A percentile compares a stretch with the other conserved stretches of the same genome.
These are phyloP conservation scores for Arabidopsis hybrid DNA, from an alignment of 441 rosid genomes.

Conservation along the genomic window DNA sequence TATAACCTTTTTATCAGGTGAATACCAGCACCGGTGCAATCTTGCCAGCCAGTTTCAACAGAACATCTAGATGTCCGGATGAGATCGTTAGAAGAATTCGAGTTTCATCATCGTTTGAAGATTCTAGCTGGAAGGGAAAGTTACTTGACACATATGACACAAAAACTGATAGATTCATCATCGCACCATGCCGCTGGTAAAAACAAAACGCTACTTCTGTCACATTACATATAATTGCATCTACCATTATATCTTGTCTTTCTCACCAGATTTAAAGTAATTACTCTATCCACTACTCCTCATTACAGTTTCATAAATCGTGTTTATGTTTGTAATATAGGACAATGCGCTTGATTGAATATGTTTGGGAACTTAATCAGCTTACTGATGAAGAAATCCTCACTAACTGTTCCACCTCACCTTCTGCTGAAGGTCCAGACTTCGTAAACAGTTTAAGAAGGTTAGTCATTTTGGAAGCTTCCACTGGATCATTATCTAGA, in stretches of 20 bases:
- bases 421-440: constrained; percentile 79
- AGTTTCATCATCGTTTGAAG: constrained; percentile 63
- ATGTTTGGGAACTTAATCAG: constrained; percentile 48
- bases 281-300: background rate
- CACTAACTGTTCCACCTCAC: constrained; percentile 71
- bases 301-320: background rate
- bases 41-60: constrained; percentile 71
- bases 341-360: constrained; percentile 44
- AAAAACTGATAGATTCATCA: constrained; percentile 62
- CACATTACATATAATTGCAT: background rate
- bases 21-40: constrained; percentile 69
- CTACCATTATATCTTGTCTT: background rate
- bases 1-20: constrained; percentile 52
- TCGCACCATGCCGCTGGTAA: constrained; percentile 85
- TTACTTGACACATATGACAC: constrained; percentile 86
- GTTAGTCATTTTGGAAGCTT: constrained; percentile 43
- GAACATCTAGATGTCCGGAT: constrained; percentile 80
- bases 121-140: constrained; percentile 67
- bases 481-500: constrained; percentile 3
- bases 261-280: background rate
- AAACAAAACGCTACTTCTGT: background rate
- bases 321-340: constrained; percentile 51
- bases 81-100: constrained; percentile 81
- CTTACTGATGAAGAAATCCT: constrained; percentile 73
- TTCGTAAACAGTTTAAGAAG: constrained; percentile 70